phyloP scores from a whole-genome alignment of 2,329 filamentous ascomycete species.

The Fusarium clavum region DNA sequence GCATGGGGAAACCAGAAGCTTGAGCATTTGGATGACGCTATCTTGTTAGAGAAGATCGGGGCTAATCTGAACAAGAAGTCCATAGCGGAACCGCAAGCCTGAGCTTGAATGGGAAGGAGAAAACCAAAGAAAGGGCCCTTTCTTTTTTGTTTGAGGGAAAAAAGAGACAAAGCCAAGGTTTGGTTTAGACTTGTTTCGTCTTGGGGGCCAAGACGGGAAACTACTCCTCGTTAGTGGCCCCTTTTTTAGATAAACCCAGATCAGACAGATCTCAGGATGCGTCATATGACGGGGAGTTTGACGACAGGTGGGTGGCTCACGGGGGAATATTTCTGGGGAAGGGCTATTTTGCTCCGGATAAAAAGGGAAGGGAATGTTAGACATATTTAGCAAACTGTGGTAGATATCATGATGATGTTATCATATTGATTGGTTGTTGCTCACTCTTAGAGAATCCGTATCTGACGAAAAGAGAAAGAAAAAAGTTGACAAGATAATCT shows the following conservation, averaged over 20 bases:
- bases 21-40: conserved; percentile 38
- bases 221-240: conserved; percentile 20
- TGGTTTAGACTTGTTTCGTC: conserved; percentile 8
- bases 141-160: not conserved
- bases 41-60: conserved; percentile 24
- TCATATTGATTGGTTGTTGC: not conserved
- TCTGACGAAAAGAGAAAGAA: not conserved
- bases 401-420: not conserved
- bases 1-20: conserved; percentile 1
- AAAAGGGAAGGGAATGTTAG: not conserved
- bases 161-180: conserved; percentile 4
- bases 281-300: conserved; percentile 41
- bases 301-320: conserved; percentile 1
- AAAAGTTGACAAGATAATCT: conserved; percentile 29
- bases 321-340: not conserved
- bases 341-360: not conserved
- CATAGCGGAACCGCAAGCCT: conserved; percentile 38
- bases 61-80: conserved; percentile 11
- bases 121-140: not conserved
- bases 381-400: not conserved
- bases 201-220: conserved; percentile 14
- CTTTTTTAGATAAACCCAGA: conserved; percentile 32
- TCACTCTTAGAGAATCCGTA: not conserved
- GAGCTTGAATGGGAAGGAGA: not conserved
- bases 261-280: conserved; percentile 39